Evolutionary conservation across 1,284 basidiomycete species (phyloP).

Genomic region (Pisolithus thermaeus): DNA sequence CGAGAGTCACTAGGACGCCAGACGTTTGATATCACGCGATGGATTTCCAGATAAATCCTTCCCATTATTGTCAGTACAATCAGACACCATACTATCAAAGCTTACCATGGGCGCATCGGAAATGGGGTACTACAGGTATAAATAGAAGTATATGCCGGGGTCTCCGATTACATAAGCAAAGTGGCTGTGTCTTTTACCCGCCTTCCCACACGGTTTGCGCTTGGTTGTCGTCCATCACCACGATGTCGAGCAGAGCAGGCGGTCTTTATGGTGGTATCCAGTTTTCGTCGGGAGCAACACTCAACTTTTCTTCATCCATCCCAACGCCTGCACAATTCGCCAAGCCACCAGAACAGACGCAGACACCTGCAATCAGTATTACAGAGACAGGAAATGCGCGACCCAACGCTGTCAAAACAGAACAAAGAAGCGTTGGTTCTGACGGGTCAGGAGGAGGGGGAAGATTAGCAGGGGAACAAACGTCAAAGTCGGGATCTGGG

Average conservation of each 20-base stretch:
- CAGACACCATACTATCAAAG: no score
- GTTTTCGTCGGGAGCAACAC: constrained; percentile 58
- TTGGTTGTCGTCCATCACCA: constrained; percentile 22
- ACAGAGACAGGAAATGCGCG: constrained; percentile 11
- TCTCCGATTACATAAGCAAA: no score
- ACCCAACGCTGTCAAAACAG: constrained; percentile 7
- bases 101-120: no score
- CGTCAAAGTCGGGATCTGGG: constrained; percentile 12
- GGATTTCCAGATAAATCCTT: no score
- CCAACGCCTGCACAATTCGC: constrained; percentile 6
- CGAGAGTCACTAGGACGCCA: no score
- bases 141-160: no score
- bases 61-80: no score
- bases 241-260: constrained; percentile 69
- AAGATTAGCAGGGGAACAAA: constrained; percentile 6
- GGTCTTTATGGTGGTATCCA: constrained; percentile 79
- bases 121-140: no score
- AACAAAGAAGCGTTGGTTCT: constrained; percentile 12
- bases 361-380: neutral
- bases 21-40: no score
- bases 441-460: constrained; percentile 19
- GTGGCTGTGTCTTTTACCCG: neutral
- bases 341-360: constrained; percentile 7
- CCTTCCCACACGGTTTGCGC: no score
- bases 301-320: constrained; percentile 29